These are phyloP conservation scores for Cystobasidium ongulense DNA, from an alignment of 768 basidiomycete genomes.

Conservation along the genomic window DNA sequence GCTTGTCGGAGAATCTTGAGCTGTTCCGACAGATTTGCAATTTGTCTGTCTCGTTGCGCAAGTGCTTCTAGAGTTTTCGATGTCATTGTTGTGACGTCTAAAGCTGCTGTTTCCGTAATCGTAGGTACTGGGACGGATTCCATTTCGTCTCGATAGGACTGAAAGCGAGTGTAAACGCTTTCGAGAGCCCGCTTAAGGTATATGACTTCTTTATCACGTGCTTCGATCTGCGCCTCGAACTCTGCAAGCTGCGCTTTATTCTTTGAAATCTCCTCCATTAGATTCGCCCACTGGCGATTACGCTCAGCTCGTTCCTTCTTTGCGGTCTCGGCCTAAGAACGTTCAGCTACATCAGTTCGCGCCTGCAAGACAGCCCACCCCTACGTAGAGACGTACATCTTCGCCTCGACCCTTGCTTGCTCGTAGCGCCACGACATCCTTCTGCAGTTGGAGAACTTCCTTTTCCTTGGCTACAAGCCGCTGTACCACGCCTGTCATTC, in stretches of 20 bases:
- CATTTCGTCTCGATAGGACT: constrained; percentile 46
- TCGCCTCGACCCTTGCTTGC: constrained; percentile 57
- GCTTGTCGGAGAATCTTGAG: constrained; percentile 17
- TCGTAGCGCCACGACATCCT: constrained; percentile 60
- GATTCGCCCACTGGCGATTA: constrained; percentile 61
- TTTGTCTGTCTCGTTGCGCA: constrained; percentile 61
- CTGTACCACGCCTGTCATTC: constrained; percentile 65
- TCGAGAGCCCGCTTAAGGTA: constrained; percentile 80
- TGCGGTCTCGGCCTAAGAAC: constrained; percentile 37
- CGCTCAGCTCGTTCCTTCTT: constrained; percentile 59
- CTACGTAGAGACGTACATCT: constrained; percentile 50
- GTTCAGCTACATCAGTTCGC: neutral
- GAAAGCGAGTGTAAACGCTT: constrained; percentile 73
- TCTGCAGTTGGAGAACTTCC: constrained; percentile 64
- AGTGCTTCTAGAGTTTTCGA: constrained; percentile 63
- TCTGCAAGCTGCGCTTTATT: constrained; percentile 60
- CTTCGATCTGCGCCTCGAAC: constrained; percentile 49
- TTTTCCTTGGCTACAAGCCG: constrained; percentile 77
- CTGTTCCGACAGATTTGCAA: constrained; percentile 49
- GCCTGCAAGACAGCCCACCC: neutral
- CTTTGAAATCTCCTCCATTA: constrained; percentile 66
- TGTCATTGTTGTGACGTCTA: constrained; percentile 54
- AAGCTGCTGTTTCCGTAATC: constrained; percentile 24
- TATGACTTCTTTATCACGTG: constrained; percentile 63
- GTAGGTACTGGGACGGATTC: constrained; percentile 45